A percentile compares a stretch with the other conserved stretches of the same genome.
Conservation (phyloP, 108 stramenopile species). For the Stephanodiscus triporus region DNA sequence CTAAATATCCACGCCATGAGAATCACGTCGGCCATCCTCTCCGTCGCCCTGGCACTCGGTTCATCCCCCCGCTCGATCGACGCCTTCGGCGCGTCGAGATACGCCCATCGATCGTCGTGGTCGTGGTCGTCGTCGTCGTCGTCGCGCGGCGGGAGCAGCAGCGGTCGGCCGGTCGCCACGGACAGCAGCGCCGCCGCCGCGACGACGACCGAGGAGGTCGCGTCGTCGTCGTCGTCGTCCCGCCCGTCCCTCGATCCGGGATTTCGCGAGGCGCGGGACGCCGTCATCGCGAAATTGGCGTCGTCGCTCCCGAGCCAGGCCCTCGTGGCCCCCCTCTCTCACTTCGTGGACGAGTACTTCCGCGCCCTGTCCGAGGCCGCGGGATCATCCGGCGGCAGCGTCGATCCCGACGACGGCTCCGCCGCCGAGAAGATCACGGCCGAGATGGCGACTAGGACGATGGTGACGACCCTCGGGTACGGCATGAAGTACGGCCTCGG, state of each 20-base stretch:
- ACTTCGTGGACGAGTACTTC: constrained; percentile 85
- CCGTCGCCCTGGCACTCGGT: background rate
- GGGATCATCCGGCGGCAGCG: constrained; percentile 39
- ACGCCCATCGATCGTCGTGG: no score
- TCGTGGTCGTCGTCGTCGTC: background rate
- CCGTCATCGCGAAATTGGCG: constrained; percentile 40
- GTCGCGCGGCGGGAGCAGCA: background rate
- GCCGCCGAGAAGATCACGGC: constrained; percentile 39
- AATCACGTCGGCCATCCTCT: background rate
- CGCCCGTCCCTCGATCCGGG: constrained; percentile 38
- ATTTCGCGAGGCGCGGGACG: constrained; percentile 58
- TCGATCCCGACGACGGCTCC: constrained; percentile 34
- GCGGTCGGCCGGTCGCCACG: no score
- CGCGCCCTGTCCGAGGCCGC: constrained; percentile 49
- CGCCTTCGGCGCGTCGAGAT: background rate
- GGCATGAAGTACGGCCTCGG: constrained; percentile 78
- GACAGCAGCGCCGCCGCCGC: no score
- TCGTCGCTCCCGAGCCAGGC: constrained; percentile 12
- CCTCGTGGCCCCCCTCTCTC: constrained; percentile 51
- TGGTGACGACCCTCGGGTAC: constrained; percentile 63
- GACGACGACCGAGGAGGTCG: no score
- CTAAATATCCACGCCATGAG: background rate
- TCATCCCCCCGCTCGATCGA: background rate
- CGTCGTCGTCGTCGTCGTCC: background rate
- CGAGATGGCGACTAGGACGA: constrained; percentile 48